Conservation (phyloP, 2,329 filamentous ascomycete species). For the Plenodomus tracheiphilus region DNA sequence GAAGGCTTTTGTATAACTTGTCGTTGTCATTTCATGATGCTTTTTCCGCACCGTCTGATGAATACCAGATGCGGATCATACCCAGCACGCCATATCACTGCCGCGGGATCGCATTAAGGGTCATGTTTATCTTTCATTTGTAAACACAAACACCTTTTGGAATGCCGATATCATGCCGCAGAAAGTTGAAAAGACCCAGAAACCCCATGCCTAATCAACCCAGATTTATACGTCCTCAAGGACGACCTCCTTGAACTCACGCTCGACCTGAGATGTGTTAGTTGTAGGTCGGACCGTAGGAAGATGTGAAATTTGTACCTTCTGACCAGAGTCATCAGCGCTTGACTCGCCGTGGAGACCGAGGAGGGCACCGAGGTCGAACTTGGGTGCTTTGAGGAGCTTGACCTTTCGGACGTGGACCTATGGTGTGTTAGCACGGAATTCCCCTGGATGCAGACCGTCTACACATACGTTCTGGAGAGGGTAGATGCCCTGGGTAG, state of each 20-base stretch:
- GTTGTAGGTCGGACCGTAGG: background rate
- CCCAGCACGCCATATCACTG: slow-evolving; percentile 42
- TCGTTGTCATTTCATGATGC: slow-evolving; percentile 43
- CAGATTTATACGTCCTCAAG: slow-evolving; percentile 82
- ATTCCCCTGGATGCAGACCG: background rate
- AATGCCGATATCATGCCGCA: slow-evolving; percentile 48
- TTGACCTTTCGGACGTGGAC: slow-evolving; percentile 99
- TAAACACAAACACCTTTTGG: slow-evolving; percentile 49
- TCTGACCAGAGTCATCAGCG: slow-evolving; percentile 95
- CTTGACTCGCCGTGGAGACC: slow-evolving; percentile 96
- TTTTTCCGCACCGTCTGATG: slow-evolving; percentile 40
- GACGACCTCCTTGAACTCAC: slow-evolving; percentile 98
- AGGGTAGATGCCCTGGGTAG: slow-evolving; percentile 98
- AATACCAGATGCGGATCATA: slow-evolving; percentile 40
- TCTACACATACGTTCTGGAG: slow-evolving; percentile 82
- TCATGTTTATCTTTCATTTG: slow-evolving; percentile 46
- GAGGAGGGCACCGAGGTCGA: slow-evolving; percentile 95
- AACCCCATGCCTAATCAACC: slow-evolving; percentile 43
- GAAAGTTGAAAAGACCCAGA: slow-evolving; percentile 45
- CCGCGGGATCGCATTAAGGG: slow-evolving; percentile 37
- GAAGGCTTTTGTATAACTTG: slow-evolving; percentile 20
- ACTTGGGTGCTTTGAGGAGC: slow-evolving; percentile 98
- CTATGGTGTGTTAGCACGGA: slow-evolving; percentile 53
- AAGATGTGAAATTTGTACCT: slow-evolving; percentile 49
- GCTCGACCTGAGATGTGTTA: slow-evolving; percentile 58